These are phyloP conservation scores for Ascochyta rabiei DNA, from an alignment of 2,329 filamentous ascomycete genomes.

Conservation along the genomic window DNA sequence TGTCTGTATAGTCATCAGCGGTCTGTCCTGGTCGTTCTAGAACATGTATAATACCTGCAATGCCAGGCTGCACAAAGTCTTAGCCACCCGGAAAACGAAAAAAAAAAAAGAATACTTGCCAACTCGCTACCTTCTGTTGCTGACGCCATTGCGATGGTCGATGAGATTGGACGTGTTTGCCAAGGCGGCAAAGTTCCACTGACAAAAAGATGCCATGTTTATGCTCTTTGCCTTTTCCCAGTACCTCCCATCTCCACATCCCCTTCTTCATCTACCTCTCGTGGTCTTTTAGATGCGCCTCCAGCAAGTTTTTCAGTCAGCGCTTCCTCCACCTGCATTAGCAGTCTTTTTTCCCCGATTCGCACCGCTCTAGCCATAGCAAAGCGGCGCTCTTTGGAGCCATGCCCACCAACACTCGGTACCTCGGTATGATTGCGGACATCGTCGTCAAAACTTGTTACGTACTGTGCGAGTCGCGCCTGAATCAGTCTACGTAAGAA, in stretches of 20 bases:
- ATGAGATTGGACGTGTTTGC: neutral
- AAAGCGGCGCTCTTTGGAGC: slow-evolving; percentile 36
- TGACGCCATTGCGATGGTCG: neutral
- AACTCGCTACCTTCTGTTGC: neutral
- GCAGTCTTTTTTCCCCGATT: slow-evolving; percentile 72
- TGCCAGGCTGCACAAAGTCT: neutral
- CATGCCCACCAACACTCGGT: slow-evolving; percentile 19
- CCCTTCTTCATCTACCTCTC: slow-evolving; percentile 34
- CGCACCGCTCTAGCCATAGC: slow-evolving; percentile 71
- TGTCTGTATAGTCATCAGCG: slow-evolving; percentile 27
- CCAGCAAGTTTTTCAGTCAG: slow-evolving; percentile 37
- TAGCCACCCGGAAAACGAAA: neutral
- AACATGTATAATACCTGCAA: slow-evolving; percentile 22
- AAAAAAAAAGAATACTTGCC: slow-evolving; percentile 10
- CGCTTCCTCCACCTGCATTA: slow-evolving; percentile 59
- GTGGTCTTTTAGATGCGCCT: slow-evolving; percentile 30
- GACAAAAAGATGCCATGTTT: neutral
- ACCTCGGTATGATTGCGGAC: slow-evolving; percentile 54
- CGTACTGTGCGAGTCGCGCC: slow-evolving; percentile 56
- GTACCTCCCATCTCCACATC: slow-evolving; percentile 35
- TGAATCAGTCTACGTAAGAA: slow-evolving; percentile 50
- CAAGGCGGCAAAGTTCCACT: neutral
- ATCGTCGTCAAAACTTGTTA: slow-evolving; percentile 61
- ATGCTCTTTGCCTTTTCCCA: slow-evolving; percentile 36
- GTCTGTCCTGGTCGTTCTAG: slow-evolving; percentile 10